A percentile compares a stretch with the other conserved stretches of the same genome.
These are phyloP conservation scores for Setaria viridis DNA, from an alignment of 202 grass and related monocot species.

Conservation along the genomic window DNA sequence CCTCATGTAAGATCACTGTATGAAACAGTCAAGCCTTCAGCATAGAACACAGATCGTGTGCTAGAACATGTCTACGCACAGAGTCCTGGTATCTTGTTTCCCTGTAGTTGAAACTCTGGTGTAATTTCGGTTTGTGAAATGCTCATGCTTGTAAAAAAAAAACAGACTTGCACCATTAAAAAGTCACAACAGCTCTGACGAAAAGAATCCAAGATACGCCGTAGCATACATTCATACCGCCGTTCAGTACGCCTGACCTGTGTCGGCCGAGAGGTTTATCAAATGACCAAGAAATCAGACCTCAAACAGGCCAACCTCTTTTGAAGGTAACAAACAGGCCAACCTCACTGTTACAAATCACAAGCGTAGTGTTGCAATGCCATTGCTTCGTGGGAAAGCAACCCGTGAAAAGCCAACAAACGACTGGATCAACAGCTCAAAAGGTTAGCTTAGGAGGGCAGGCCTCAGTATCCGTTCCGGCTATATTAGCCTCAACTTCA, in stretches of 20 bases:
- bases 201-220: background rate
- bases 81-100: background rate
- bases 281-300: background rate
- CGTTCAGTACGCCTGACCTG: background rate
- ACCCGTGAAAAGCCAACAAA: conserved; percentile 8
- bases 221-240: background rate
- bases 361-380: background rate
- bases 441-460: background rate
- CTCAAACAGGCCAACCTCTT: background rate
- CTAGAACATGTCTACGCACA: background rate
- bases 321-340: background rate
- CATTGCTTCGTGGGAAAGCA: background rate
- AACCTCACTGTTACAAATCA: background rate
- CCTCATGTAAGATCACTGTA: background rate
- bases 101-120: background rate
- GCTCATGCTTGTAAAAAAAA: background rate
- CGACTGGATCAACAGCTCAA: background rate
- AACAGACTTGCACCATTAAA: background rate
- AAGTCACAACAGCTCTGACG: background rate
- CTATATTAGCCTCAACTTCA: too few species aligned
- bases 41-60: background rate
- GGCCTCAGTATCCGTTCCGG: too few species aligned
- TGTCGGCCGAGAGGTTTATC: background rate
- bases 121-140: background rate
- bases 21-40: background rate